Conservation (phyloP, 1,139 yeast species). For the Williopsis jadinii region DNA sequence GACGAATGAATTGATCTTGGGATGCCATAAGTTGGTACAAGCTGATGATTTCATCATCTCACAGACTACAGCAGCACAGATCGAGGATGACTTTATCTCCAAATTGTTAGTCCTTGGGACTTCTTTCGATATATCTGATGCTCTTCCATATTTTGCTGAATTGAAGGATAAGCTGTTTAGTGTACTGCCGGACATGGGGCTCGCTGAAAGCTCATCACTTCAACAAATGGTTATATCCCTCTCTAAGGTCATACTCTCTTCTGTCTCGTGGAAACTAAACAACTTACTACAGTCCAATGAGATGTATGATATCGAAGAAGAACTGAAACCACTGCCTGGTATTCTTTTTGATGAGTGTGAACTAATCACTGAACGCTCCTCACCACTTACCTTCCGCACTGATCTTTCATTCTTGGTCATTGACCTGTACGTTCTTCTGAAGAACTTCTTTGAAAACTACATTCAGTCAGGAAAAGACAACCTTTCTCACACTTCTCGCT, state of each 20-base stretch:
- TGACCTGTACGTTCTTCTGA: conserved; percentile 9
- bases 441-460: conserved; percentile 14
- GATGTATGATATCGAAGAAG: conserved; percentile 13
- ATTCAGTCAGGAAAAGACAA: conserved; percentile 21
- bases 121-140: conserved; percentile 8
- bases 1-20: conserved; percentile 17
- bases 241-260: conserved; percentile 13
- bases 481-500: conserved; percentile 22
- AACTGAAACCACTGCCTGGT: conserved; percentile 11
- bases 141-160: conserved; percentile 6
- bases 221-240: conserved; percentile 3
- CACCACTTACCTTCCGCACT: conserved; percentile 7
- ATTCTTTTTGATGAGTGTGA: conserved; percentile 10
- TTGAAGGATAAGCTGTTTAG: conserved; percentile 8
- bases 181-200: conserved; percentile 5
- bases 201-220: not conserved
- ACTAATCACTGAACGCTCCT: conserved; percentile 3
- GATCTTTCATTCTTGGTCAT: conserved; percentile 7
- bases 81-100: conserved; percentile 14
- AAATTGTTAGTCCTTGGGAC: conserved; percentile 16
- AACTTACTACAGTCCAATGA: conserved; percentile 12
- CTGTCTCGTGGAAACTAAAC: conserved; percentile 14
- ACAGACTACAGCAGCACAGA: conserved; percentile 5
- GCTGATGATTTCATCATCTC: conserved; percentile 6
- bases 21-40: conserved; percentile 12